A percentile compares a stretch with the other conserved stretches of the same genome.
phyloP scores from a whole-genome alignment of 345 rosid genomes.

The Citrus australasica region DNA sequence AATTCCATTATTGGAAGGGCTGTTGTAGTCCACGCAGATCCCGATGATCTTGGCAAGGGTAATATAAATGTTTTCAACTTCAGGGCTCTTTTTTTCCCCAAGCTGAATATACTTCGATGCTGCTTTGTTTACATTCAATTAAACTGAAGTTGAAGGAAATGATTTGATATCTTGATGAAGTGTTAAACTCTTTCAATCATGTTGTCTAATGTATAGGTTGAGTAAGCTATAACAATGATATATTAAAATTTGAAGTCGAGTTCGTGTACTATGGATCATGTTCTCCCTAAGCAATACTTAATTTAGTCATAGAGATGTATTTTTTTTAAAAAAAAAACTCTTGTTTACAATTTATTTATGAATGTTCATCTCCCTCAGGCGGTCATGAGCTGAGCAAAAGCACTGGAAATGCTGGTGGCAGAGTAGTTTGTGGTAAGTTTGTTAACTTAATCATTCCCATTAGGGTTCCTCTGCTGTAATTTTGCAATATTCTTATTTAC shows the following conservation, averaged over 20 bases:
- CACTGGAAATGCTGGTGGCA: constrained; percentile 91
- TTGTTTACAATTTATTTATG: not conserved
- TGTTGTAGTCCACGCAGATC: constrained; percentile 84
- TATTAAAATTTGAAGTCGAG: not conserved
- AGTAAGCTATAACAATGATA: not conserved
- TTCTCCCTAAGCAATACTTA: not conserved
- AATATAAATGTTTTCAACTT: not conserved
- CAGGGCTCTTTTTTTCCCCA: not conserved
- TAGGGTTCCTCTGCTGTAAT: not conserved
- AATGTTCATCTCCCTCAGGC: not conserved
- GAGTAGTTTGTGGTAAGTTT: constrained; percentile 37
- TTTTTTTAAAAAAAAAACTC: not conserved
- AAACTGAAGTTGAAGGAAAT: not conserved
- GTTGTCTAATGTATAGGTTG: not conserved
- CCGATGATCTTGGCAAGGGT: constrained; percentile 82
- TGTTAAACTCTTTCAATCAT: not conserved
- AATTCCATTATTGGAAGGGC: constrained; percentile 87
- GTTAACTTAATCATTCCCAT: not conserved
- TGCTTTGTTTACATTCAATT: not conserved
- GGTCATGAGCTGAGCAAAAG: constrained; percentile 68
- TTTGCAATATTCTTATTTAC: not conserved
- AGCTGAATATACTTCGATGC: not conserved
- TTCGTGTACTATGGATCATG: not conserved
- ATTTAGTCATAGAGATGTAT: not conserved
- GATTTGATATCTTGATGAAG: not conserved